A percentile compares a stretch with the other conserved stretches of the same genome.
Evolutionary conservation across 1,284 basidiomycete species (phyloP).

Genomic region (Sanghuangporus weigelae): DNA sequence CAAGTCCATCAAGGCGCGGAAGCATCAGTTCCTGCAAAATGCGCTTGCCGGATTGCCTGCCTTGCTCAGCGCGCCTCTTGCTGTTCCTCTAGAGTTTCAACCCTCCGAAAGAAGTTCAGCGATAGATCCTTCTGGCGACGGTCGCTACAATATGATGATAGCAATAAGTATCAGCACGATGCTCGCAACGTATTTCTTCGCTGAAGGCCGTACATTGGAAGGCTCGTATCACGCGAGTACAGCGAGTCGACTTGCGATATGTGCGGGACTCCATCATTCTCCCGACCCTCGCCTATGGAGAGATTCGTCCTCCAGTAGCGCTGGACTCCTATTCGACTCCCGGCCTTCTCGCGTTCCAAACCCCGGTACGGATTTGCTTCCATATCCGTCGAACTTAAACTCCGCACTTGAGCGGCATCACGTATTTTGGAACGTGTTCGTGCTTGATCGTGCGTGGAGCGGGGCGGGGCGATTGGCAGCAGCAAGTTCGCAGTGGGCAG

Average conservation of each 20-base stretch:
- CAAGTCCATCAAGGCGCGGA: not conserved
- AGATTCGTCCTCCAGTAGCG: not conserved
- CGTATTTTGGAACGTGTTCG: constrained; percentile 16
- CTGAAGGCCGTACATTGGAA: constrained; percentile 13
- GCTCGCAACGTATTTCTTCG: constrained; percentile 16
- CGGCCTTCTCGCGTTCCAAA: not conserved
- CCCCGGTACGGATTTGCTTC: not conserved
- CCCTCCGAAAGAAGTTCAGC: not conserved
- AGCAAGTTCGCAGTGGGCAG: constrained; percentile 2
- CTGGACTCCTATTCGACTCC: not conserved
- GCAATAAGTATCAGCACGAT: constrained; percentile 9
- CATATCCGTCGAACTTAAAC: not conserved
- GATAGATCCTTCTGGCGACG: not conserved
- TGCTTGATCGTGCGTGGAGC: constrained; percentile 15
- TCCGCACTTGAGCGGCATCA: constrained; percentile 10
- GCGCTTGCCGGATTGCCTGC: constrained; percentile 7
- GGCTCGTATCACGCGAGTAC: constrained; percentile 16
- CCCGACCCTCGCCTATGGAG: not conserved
- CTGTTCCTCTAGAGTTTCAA: not conserved
- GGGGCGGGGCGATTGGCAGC: constrained; percentile 3
- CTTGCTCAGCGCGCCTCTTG: constrained; percentile 7
- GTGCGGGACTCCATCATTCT: constrained; percentile 11
- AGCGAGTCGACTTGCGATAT: constrained; percentile 10
- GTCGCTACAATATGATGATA: not conserved
- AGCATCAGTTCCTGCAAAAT: not conserved